phyloP scores from a whole-genome alignment of 768 basidiomycete species.

The Artomyces pyxidatus region DNA sequence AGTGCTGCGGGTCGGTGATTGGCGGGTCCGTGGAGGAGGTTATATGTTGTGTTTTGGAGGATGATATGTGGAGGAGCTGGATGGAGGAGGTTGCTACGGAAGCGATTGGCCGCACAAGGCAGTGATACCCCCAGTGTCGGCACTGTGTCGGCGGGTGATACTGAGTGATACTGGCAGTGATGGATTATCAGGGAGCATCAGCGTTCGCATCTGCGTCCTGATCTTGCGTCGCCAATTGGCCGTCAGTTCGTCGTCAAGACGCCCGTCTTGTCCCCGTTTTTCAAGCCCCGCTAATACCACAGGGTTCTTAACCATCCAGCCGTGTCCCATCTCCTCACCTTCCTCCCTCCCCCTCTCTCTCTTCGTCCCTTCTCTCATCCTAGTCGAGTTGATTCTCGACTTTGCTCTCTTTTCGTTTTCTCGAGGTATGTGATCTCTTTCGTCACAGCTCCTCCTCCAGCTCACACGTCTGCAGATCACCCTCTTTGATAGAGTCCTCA shows the following conservation, averaged over 20 bases:
- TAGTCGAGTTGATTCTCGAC: constrained; percentile 67
- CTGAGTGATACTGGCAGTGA: no score
- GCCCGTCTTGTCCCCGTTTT: not conserved
- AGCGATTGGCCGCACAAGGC: no score
- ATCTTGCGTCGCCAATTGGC: no score
- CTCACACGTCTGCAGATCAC: constrained; percentile 34
- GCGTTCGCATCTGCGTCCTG: not conserved
- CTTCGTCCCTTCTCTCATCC: constrained; percentile 29
- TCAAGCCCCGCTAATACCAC: constrained; percentile 4
- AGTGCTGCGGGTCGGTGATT: no score
- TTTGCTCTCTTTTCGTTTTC: constrained; percentile 42
- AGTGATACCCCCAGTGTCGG: no score
- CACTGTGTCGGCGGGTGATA: no score
- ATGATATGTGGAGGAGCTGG: no score
- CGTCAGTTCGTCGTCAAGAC: constrained; percentile 14
- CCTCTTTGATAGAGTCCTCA: constrained; percentile 65
- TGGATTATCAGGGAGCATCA: no score
- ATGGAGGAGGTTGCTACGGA: no score
- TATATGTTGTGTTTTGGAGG: no score
- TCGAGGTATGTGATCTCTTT: constrained; percentile 15
- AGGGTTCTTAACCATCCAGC: constrained; percentile 17
- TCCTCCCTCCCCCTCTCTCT: constrained; percentile 23
- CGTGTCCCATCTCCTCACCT: constrained; percentile 5
- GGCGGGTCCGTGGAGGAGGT: no score
- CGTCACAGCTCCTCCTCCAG: not conserved